A percentile compares a stretch with the other conserved stretches of the same genome.
Conservation (phyloP, 2,329 filamentous ascomycete species). For the Zarea fungicola region DNA sequence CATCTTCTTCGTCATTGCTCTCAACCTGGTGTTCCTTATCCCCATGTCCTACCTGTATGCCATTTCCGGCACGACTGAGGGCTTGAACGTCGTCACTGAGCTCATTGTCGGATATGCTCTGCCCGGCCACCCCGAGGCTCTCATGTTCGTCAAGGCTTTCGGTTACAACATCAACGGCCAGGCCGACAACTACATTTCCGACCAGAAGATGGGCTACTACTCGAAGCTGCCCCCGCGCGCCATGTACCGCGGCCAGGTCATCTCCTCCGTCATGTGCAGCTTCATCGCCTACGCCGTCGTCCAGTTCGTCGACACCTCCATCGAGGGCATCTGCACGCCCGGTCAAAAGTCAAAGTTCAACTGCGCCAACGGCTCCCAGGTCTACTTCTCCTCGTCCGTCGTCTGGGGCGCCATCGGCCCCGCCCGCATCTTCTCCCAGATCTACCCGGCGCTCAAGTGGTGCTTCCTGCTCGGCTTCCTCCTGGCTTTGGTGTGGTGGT, state of each 20-base stretch:
- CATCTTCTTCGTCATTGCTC: constrained; percentile 27
- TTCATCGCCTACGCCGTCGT: constrained; percentile 40
- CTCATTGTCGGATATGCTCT: constrained; percentile 24
- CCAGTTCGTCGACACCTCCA: constrained; percentile 28
- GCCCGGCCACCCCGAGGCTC: constrained; percentile 27
- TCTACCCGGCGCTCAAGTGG: constrained; percentile 13
- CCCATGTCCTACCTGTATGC: constrained; percentile 36
- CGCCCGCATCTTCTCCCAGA: constrained; percentile 31
- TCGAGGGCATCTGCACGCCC: constrained; percentile 26
- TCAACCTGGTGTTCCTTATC: constrained; percentile 35
- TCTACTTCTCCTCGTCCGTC: constrained; percentile 30
- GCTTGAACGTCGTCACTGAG: constrained; percentile 46
- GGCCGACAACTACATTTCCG: constrained; percentile 33
- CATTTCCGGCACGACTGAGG: constrained; percentile 37
- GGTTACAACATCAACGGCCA: constrained; percentile 38
- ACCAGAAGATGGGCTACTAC: constrained; percentile 30
- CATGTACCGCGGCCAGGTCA: constrained; percentile 33
- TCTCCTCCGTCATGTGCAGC: constrained; percentile 35
- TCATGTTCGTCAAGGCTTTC: constrained; percentile 56
- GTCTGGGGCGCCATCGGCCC: constrained; percentile 26
- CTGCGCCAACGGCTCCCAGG: constrained; percentile 26
- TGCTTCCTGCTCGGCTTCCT: constrained; percentile 17
- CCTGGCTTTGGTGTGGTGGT: constrained; percentile 37
- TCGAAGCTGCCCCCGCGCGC: constrained; percentile 28
- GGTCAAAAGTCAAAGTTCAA: constrained; percentile 28